Evolutionary conservation across 345 rosid species (phyloP), one percentile per base, ranked within the genome.

Genomic region (Murraya koenigii): DNA sequence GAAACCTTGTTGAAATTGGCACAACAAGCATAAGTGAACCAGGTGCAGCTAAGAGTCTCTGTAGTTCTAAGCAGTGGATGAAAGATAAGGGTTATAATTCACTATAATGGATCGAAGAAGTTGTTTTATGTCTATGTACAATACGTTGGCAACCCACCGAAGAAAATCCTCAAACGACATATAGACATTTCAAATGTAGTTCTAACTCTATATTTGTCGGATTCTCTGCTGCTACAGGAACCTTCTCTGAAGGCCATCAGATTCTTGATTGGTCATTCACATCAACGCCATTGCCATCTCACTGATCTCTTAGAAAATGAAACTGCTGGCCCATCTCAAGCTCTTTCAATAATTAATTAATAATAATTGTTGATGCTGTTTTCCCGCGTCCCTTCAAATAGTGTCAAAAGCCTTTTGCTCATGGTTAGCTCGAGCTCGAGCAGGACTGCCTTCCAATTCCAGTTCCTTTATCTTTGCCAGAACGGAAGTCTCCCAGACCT

Each of bases 201-300:
- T 78, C 90, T 80, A 8, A 55, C 5, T 65, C 70, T 9, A 78
- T 85, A n/a, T 85, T 69, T 2, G 76, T 83, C 2, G 86, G 86
- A 11, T 87, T 87, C 76, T 79, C 88, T 14, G 86, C 80, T 19
- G 35, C 84, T 36, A 81, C 86, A 0, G 86, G 90, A 22, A 23
- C 47, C 30, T 36, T 25, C 23, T 58, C 79, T 0, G 87, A 83
- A 75, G 68, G 80, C 55, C 85, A 83, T 69, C 81, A 56, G 28
- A 74, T 74, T 8, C 35, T 86, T 13, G 71, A 68, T 44, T 86
- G 86, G 85, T 14, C 66, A 0, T 30, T 62, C 38, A 62, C 38
- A 62, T 13, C 66, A 30, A 30, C 0, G 3, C 66, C 66, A 62
- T 15, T 62, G 66, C 22, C 36, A 1, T 28, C 66, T 28, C 6